Evolutionary conservation across 441 rosid genomes (phyloP), one percentile per base, ranked within the genome.

Genomic region (Eutrema salsugineum): DNA sequence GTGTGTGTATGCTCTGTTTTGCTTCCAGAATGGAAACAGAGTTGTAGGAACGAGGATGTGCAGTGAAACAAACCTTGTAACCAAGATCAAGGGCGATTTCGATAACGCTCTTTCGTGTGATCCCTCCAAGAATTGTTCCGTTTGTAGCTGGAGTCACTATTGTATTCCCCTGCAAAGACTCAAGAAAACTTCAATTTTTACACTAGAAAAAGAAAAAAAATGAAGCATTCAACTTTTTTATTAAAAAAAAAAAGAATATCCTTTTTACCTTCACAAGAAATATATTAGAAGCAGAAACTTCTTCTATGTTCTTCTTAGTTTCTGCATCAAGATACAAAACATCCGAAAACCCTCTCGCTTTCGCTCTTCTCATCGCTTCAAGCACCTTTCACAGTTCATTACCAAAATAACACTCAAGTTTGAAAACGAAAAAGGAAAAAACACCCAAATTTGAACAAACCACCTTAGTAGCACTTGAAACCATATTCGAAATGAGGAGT

Each of bases 251-350:
- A 24, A 2, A 27, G 40, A 44, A 1, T 47, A 0, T 55, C 20
- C 15, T 19, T 10, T 10, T 11, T 12, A 88, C 98, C 96, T 89
- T 91, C 2, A 86, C 85, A 22, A 89, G 28, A 72, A 91, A 93
- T 46, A 93, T 81, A 73, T 93, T 93, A 76, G 93, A 84, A 63
- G 94, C 81, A 70, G 98, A 91, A 16, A 87, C 96, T 73, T 93
- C 98, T 80, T 91, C 97, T 43, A 93, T 30, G 51, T 88, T 66
- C 74, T 83, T 87, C 70, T 76, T 81, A 33, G 79, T 78, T 20
- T 81, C 82, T 0, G 94, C 84, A 60, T 91, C 97, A 8, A 91
- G 94, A 72, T 87, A 93, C 70, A 93, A 44, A 30, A 89, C 94
- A 76, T 93, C 96, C 12, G 94, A 88, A 78, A 86, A 91, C 50